Base-by-base conservation (phyloP, 2,329 filamentous ascomycete species). In the Neonectria ditissima region DNA sequence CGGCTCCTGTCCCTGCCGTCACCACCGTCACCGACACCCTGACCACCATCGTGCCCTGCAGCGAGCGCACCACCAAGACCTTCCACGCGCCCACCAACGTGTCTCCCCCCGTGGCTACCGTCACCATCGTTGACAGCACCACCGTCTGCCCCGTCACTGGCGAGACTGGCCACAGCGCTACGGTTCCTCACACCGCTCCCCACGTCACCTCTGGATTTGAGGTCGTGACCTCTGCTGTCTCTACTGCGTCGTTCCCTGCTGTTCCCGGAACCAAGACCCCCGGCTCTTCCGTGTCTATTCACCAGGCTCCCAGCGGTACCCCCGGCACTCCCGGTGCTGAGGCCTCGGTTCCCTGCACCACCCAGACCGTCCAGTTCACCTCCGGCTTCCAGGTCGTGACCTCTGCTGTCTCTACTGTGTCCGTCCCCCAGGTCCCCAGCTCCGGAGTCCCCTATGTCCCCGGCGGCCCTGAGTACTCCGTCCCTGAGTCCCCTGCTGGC, bases 21-120 rank as follows among this genome's bases (percentile, higher is more conserved):
- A 69, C 64, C 37, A 73, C 69, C 39, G 50, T 73, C 55, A 73
- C 71, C 24, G 71, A 73, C 37, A 73, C 71, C 26, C 62, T 73
- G 10, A 70, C 67, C 48, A 73, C 71, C 2, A 56, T 73, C 44
- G 71, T 73, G 28, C 71, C 71, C 1, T 73, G 71, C 66, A 64
- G 70, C 47, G 64, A 62, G 50, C 71, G 66, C 45, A 73, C 66
- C 4, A 73, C 63, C 59, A 73, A 63, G 59, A 73, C 65, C 41
- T 71, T 70, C 65, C 63, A 73, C 18, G 65, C 70, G 55, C 72
- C 70, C 44, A 64, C 70, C 16, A 63, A 51, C 26, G 16, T 63
- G 7, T 56, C 62, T n/a, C 61, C 62, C 16, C 61, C 70, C 24
- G 62, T 66, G 22, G 60, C 68, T 13, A 68, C 64, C 1, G 60